These are phyloP conservation scores for Medicago truncatula DNA, from an alignment of 306 rosid genomes.

Conservation along the genomic window DNA sequence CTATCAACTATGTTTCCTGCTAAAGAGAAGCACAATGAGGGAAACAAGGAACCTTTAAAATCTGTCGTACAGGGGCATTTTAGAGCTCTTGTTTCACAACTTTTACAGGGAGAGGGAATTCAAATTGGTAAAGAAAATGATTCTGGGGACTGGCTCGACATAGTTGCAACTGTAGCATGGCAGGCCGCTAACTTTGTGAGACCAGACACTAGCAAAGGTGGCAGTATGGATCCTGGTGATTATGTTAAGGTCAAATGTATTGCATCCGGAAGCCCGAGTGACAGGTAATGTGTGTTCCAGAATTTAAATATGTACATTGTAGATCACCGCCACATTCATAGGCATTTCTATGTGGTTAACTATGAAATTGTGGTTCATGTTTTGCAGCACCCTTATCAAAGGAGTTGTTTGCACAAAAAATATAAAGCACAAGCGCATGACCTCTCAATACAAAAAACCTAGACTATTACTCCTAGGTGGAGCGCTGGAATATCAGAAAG, in stretches of 20 bases:
- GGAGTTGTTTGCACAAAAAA: constrained; percentile 97
- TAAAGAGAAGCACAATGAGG: constrained; percentile 75
- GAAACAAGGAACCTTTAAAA: constrained; percentile 78
- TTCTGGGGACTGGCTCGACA: constrained; percentile 82
- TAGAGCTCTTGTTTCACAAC: constrained; percentile 90
- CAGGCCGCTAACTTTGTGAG: constrained; percentile 93
- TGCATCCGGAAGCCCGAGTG: constrained; percentile 83
- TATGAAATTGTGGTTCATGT: constrained; percentile 36
- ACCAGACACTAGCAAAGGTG: constrained; percentile 96
- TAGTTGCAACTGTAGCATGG: constrained; percentile 80
- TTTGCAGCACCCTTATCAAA: constrained; percentile 75
- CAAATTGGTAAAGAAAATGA: constrained; percentile 62
- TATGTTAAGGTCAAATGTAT: constrained; percentile 93
- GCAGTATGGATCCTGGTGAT: constrained; percentile 96
- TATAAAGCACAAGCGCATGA: constrained; percentile 99
- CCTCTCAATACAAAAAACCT: constrained; percentile 85
- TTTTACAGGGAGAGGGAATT: constrained; percentile 84
- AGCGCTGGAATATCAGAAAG: constrained; percentile 91
- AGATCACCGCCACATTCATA: neutral
- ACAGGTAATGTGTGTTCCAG: constrained; percentile 62
- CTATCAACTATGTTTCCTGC: constrained; percentile 70
- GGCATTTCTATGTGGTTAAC: constrained; percentile 13
- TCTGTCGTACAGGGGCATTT: constrained; percentile 89
- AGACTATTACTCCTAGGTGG: constrained; percentile 82
- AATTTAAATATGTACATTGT: constrained; percentile 25